Conservation (phyloP, 768 basidiomycete species). For the Tricholoma sp. region DNA sequence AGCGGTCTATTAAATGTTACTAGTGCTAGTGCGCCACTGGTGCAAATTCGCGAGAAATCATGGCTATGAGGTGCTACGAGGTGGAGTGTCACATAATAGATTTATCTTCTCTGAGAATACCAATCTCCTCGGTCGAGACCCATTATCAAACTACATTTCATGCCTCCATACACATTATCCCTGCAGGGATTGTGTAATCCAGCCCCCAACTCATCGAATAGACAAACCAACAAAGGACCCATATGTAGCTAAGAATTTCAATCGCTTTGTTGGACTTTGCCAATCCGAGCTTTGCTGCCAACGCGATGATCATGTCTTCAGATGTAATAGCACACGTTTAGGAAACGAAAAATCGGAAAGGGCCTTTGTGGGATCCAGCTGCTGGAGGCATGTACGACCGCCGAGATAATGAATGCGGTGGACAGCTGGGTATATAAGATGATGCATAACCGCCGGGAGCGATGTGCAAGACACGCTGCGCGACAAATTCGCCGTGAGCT, state of each 20-base stretch:
- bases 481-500: conserved; percentile 16
- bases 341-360: conserved; percentile 20
- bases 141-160: not conserved
- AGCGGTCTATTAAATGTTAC: no score
- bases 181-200: not conserved
- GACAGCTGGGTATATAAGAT: conserved; percentile 25
- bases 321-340: conserved; percentile 26
- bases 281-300: conserved; percentile 11
- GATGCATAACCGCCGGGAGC: conserved; percentile 15
- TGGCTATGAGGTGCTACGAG: no score
- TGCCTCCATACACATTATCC: not conserved
- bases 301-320: conserved; percentile 22
- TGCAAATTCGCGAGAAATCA: no score
- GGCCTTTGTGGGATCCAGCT: conserved; percentile 3
- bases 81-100: no score
- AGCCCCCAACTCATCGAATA: not conserved
- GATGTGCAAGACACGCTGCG: conserved; percentile 12
- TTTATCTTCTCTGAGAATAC: not conserved
- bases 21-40: no score
- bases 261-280: not conserved
- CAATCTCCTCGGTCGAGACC: not conserved
- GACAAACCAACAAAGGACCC: not conserved
- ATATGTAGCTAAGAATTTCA: not conserved
- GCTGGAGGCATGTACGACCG: conserved; percentile 16
- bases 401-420: conserved; percentile 26